phyloP scores from a whole-genome alignment of 192 early-diverging fungal species.

The Backusella mclennaniae region DNA sequence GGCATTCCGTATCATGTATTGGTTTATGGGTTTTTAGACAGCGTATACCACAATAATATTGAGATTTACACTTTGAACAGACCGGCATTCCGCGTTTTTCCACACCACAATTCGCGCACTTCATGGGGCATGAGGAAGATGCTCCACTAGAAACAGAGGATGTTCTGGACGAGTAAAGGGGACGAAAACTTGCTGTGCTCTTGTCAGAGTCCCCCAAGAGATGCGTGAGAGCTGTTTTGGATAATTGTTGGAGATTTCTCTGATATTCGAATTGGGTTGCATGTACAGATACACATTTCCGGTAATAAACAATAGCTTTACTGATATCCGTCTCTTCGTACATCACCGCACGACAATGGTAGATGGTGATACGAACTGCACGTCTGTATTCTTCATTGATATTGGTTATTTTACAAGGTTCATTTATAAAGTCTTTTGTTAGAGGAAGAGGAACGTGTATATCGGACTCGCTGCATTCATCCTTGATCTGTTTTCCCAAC shows the following conservation, averaged over 20 bases:
- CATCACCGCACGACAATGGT: conserved; percentile 26
- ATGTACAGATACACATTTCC: conserved; percentile 26
- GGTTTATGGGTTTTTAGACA: conserved; percentile 25
- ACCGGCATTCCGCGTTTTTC: conserved; percentile 36
- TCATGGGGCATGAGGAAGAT: conserved; percentile 8
- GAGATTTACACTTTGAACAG: conserved; percentile 30
- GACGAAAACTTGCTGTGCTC: background rate
- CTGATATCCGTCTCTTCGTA: conserved; percentile 14
- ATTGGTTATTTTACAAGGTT: background rate
- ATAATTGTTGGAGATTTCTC: conserved; percentile 9
- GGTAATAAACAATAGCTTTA: conserved; percentile 29
- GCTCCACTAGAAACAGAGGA: conserved; percentile 9
- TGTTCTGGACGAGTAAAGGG: background rate
- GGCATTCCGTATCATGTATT: conserved; percentile 14
- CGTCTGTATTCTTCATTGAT: conserved; percentile 12
- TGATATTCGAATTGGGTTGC: conserved; percentile 9
- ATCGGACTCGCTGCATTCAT: conserved; percentile 6
- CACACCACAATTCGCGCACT: conserved; percentile 26
- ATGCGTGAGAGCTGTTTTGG: conserved; percentile 1
- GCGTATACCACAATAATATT: conserved; percentile 24
- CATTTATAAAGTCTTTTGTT: background rate
- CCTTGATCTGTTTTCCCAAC: conserved; percentile 25
- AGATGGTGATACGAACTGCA: conserved; percentile 31
- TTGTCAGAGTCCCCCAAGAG: background rate
- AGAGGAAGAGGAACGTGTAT: background rate